phyloP scores from a whole-genome alignment of 805 yeast genomes.

The Sugiyamaella americana region DNA sequence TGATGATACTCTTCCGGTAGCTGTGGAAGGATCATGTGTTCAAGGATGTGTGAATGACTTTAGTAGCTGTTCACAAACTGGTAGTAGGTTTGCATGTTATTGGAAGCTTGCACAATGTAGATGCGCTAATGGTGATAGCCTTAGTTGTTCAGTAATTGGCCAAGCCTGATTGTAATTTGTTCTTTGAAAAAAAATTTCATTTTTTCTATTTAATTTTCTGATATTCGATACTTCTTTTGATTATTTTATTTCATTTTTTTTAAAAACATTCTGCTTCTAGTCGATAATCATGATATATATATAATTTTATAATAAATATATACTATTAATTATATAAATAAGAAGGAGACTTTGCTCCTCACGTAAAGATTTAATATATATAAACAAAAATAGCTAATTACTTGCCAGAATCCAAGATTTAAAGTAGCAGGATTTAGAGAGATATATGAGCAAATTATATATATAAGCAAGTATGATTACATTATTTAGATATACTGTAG shows the following conservation, averaged over 20 bases:
- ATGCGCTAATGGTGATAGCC: constrained; percentile 23
- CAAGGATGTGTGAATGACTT: constrained; percentile 19
- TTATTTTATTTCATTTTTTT: not conserved
- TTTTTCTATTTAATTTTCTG: not conserved
- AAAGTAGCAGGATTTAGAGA: too few relatives aligned
- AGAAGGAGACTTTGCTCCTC: too few relatives aligned
- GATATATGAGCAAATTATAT: too few relatives aligned
- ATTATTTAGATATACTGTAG: too few relatives aligned
- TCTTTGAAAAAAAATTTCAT: not conserved
- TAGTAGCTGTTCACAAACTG: constrained; percentile 17
- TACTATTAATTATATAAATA: too few relatives aligned
- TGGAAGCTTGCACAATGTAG: constrained; percentile 23
- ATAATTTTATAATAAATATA: not conserved
- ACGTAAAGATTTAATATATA: too few relatives aligned
- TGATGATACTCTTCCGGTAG: constrained; percentile 11
- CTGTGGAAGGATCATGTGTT: constrained; percentile 23
- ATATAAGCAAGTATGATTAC: too few relatives aligned
- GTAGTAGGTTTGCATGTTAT: constrained; percentile 19
- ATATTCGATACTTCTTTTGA: not conserved
- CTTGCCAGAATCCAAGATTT: too few relatives aligned
- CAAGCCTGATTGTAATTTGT: not conserved
- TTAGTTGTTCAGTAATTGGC: constrained; percentile 20
- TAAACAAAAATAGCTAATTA: too few relatives aligned
- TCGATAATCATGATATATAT: not conserved
- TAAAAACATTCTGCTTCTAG: not conserved